Percentiles rank a stretch among this genome's conserved stretches.
phyloP scores from a whole-genome alignment of 2,329 filamentous ascomycete species.

The Aspergillus tubingensis region DNA sequence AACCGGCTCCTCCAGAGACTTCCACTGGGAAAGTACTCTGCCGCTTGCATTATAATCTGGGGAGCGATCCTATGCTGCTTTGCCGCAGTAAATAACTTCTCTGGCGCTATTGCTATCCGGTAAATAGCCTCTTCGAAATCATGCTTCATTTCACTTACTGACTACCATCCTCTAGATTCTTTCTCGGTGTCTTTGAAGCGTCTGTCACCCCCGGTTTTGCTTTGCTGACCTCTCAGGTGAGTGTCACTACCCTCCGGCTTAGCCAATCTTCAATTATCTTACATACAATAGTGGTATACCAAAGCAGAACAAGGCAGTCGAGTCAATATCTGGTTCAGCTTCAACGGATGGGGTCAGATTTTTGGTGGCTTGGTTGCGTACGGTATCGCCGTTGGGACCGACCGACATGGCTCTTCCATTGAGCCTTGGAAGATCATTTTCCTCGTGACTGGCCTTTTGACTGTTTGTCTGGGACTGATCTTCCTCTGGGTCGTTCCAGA shows the following conservation, averaged over 20 bases:
- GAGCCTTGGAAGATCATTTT: conserved; percentile 68
- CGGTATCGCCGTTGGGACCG: conserved; percentile 60
- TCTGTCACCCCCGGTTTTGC: conserved; percentile 70
- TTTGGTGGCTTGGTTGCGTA: conserved; percentile 65
- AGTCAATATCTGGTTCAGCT: conserved; percentile 68
- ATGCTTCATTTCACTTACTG: neutral
- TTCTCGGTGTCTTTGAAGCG: conserved; percentile 68
- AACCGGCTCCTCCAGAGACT: conserved; percentile 64
- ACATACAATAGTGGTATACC: conserved; percentile 65
- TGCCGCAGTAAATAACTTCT: conserved; percentile 62
- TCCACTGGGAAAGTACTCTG: conserved; percentile 67
- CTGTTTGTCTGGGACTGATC: conserved; percentile 49
- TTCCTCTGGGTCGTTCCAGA: conserved; percentile 60
- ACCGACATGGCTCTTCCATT: conserved; percentile 58
- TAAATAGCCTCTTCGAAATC: neutral
- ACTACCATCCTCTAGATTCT: conserved; percentile 48
- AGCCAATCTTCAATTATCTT: neutral
- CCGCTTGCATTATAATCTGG: conserved; percentile 66
- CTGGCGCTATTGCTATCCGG: conserved; percentile 64
- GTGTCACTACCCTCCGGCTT: neutral
- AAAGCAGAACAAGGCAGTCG: conserved; percentile 66
- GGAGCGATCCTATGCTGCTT: conserved; percentile 63
- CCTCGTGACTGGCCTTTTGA: conserved; percentile 56
- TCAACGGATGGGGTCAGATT: conserved; percentile 66
- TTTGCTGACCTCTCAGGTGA: conserved; percentile 62